Evolutionary conservation across 2,329 filamentous ascomycete species (phyloP).

Genomic region (Phialocephala sp.): DNA sequence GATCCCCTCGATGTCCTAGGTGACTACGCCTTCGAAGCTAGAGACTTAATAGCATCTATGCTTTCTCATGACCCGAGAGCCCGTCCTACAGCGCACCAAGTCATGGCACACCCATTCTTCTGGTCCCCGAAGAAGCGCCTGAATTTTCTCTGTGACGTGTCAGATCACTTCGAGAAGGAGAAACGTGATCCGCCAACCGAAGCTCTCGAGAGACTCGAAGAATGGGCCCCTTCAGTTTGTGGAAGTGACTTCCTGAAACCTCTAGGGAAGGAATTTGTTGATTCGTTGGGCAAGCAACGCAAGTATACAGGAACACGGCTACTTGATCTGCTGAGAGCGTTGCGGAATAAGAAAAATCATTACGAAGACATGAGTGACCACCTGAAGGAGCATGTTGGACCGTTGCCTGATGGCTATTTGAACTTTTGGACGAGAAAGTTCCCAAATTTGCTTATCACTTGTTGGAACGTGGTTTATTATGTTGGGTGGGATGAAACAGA

Average conservation of each 20-base stretch:
- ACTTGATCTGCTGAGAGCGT: slow-evolving; percentile 83
- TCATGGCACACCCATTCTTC: slow-evolving; percentile 96
- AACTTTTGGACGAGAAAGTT: slow-evolving; percentile 72
- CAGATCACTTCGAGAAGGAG: slow-evolving; percentile 95
- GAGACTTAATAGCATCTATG: slow-evolving; percentile 87
- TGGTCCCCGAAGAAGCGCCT: slow-evolving; percentile 90
- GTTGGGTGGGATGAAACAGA: slow-evolving; percentile 57
- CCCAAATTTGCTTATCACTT: slow-evolving; percentile 69
- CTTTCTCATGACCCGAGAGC: slow-evolving; percentile 58
- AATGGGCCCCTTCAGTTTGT: slow-evolving; percentile 57
- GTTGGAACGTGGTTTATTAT: slow-evolving; percentile 65
- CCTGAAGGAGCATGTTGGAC: slow-evolving; percentile 71
- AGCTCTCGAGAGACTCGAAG: slow-evolving; percentile 65
- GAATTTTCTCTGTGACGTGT: slow-evolving; percentile 93
- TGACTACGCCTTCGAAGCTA: slow-evolving; percentile 84
- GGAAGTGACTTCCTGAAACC: slow-evolving; percentile 78
- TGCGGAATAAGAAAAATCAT: slow-evolving; percentile 96
- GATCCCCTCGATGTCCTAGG: slow-evolving; percentile 75
- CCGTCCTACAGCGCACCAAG: slow-evolving; percentile 75
- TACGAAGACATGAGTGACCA: slow-evolving; percentile 93
- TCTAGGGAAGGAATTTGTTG: slow-evolving; percentile 82
- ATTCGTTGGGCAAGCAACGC: slow-evolving; percentile 89
- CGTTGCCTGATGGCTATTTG: slow-evolving; percentile 68
- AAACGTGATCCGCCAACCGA: slow-evolving; percentile 79
- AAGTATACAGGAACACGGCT: slow-evolving; percentile 89